phyloP scores from a whole-genome alignment of 441 rosid species.

The Kokia cookei region DNA sequence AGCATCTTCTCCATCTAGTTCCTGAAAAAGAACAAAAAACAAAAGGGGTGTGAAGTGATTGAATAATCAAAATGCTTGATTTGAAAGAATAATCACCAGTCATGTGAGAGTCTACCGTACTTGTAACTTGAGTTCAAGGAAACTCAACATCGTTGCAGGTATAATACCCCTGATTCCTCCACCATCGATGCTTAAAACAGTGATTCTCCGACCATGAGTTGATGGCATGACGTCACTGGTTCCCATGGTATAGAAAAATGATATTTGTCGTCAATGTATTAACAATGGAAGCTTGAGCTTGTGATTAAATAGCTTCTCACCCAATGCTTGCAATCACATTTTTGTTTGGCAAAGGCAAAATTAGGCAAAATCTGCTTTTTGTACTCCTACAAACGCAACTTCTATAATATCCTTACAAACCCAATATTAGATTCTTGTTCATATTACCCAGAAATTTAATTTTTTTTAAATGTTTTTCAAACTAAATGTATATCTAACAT shows the following conservation, averaged over 20 bases:
- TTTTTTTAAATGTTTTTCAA: neutral
- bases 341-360: neutral
- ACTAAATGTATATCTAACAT: neutral
- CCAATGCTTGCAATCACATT: neutral
- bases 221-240: neutral
- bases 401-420: neutral
- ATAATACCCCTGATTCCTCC: slow-evolving; percentile 35
- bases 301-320: neutral
- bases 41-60: neutral
- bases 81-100: neutral
- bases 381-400: slow-evolving; percentile 2
- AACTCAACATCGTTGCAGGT: slow-evolving; percentile 20
- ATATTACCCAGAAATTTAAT: neutral
- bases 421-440: neutral
- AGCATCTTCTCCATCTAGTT: slow-evolving; percentile 44
- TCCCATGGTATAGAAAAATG: neutral
- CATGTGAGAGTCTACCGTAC: slow-evolving; percentile 2
- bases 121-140: slow-evolving; percentile 28
- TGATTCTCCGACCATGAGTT: slow-evolving; percentile 14
- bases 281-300: neutral
- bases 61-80: neutral
- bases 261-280: neutral
- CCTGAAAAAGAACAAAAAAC: slow-evolving; percentile 10
- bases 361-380: slow-evolving; percentile 1
- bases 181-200: slow-evolving; percentile 34